Percentiles rank a stretch among this genome's conserved stretches.
These are phyloP conservation scores for Corchorus capsularis DNA, from an alignment of 345 rosid species.

Conservation along the genomic window DNA sequence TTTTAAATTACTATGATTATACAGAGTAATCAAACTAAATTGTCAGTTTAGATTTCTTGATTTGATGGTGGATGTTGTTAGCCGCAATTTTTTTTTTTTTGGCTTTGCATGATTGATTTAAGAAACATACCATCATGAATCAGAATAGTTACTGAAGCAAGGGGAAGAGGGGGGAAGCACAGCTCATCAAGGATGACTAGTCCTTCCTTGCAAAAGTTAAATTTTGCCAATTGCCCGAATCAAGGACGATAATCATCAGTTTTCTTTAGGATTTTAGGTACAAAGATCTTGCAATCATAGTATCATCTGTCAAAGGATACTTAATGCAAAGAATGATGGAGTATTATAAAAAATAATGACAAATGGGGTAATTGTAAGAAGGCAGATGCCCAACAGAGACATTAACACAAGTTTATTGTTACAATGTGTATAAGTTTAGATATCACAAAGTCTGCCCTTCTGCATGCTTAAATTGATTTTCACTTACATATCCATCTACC, in stretches of 20 bases:
- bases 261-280: neutral
- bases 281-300: neutral
- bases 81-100: too few species aligned
- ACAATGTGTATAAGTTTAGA: neutral
- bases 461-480: conserved; percentile 9
- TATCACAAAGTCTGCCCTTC: conserved; percentile 1
- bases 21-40: too few species aligned
- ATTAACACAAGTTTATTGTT: neutral
- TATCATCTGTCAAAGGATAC: neutral
- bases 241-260: neutral
- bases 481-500: conserved; percentile 15
- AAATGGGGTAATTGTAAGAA: neutral
- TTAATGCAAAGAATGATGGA: neutral
- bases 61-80: too few species aligned
- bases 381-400: neutral
- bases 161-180: neutral
- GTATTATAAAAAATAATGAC: neutral
- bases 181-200: neutral
- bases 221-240: neutral
- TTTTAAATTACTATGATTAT: too few species aligned
- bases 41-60: too few species aligned
- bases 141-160: neutral
- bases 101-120: too few species aligned
- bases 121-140: neutral
- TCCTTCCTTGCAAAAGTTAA: neutral